These are phyloP conservation scores for Aspergillus piperis DNA, from an alignment of 2,329 filamentous ascomycete species.

Conservation along the genomic window DNA sequence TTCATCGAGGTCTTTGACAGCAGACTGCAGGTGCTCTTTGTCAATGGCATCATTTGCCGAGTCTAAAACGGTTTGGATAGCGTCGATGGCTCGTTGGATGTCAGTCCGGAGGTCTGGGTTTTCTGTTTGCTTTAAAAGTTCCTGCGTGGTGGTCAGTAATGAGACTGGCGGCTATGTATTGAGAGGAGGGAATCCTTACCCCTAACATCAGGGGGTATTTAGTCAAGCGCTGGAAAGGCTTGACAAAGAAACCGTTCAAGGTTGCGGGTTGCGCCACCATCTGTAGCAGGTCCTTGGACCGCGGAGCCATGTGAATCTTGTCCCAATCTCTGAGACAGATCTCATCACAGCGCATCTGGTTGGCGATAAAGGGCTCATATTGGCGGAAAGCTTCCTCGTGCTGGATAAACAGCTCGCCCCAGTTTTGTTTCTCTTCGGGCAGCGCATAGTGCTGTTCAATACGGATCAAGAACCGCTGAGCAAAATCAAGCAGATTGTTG, in stretches of 20 bases:
- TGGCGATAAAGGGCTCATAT: slow-evolving; percentile 96
- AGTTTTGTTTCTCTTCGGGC: slow-evolving; percentile 75
- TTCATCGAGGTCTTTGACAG: slow-evolving; percentile 74
- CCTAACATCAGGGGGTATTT: slow-evolving; percentile 92
- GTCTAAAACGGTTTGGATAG: slow-evolving; percentile 76
- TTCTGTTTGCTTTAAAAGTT: slow-evolving; percentile 81
- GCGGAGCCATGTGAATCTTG: slow-evolving; percentile 70
- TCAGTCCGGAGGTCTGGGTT: slow-evolving; percentile 71
- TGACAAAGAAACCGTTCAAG: slow-evolving; percentile 87
- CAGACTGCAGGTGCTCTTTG: slow-evolving; percentile 79
- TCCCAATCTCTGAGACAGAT: slow-evolving; percentile 84
- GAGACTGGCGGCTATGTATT: background rate
- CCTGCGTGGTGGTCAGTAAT: slow-evolving; percentile 51
- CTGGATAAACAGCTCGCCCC: slow-evolving; percentile 86
- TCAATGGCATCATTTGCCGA: slow-evolving; percentile 91
- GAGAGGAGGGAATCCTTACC: slow-evolving; percentile 50
- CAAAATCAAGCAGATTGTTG: slow-evolving; percentile 91
- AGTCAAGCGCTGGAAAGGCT: slow-evolving; percentile 92
- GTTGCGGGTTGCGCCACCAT: slow-evolving; percentile 87
- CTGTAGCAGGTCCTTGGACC: slow-evolving; percentile 66
- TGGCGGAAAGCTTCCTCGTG: slow-evolving; percentile 88
- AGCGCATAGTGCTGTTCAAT: slow-evolving; percentile 94
- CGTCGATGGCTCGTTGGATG: slow-evolving; percentile 73
- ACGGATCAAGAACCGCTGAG: slow-evolving; percentile 89
- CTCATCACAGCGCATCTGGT: slow-evolving; percentile 86